Evolutionary conservation across 202 grass and related monocot genomes (phyloP).

Genomic region (Tripidium arundinaceum): DNA sequence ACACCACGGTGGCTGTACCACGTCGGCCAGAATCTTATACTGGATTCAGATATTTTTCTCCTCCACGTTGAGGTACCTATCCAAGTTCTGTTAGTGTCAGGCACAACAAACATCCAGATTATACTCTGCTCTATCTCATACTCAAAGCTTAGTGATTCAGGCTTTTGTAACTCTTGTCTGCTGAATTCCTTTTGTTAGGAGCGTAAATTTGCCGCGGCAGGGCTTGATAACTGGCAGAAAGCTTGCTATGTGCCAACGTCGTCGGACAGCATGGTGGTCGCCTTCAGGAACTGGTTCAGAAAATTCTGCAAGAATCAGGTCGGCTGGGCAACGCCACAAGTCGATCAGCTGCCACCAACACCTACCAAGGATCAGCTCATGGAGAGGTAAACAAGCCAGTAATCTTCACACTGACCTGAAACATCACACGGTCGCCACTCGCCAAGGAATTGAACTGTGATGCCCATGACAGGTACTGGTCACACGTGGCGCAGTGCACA

Average conservation of each 20-base stretch:
- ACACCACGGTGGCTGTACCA: conserved; percentile 43
- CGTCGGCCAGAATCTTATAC: no score
- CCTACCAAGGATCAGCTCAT: conserved; percentile 62
- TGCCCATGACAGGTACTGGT: conserved; percentile 56
- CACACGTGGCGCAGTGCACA: conserved; percentile 71
- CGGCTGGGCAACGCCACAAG: conserved; percentile 42
- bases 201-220: conserved; percentile 48
- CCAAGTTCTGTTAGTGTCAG: background rate
- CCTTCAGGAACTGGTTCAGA: conserved; percentile 87
- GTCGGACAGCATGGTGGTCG: conserved; percentile 70
- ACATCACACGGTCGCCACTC: no score
- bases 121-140: no score
- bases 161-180: background rate
- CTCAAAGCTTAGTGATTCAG: background rate
- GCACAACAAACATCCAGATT: background rate
- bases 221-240: conserved; percentile 62
- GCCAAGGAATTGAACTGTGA: no score
- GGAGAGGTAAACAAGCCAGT: conserved; percentile 37
- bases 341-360: conserved; percentile 49
- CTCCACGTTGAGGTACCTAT: conserved; percentile 56
- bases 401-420: no score
- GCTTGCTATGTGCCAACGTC: conserved; percentile 75
- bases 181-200: conserved; percentile 28
- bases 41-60: conserved; percentile 54
- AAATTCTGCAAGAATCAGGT: conserved; percentile 60